A percentile compares a stretch with the other conserved stretches of the same genome.
phyloP scores from a whole-genome alignment of 805 yeast species.

The Zygosaccharomyces bailii region DNA sequence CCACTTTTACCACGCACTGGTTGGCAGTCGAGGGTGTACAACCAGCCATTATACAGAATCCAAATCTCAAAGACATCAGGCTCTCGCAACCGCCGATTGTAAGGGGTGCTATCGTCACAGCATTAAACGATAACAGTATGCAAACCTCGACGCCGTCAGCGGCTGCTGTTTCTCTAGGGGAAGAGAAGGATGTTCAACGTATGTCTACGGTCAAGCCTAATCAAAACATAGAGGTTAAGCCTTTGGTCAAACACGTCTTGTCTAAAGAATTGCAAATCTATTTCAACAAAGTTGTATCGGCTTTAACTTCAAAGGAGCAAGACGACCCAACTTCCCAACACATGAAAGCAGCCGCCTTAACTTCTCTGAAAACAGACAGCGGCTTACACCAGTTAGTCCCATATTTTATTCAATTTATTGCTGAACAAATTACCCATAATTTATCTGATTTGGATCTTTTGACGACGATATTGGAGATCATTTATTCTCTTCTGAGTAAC shows the following conservation, averaged over 20 bases:
- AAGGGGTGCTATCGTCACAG: conserved; percentile 77
- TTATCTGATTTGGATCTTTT: conserved; percentile 66
- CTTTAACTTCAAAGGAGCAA: conserved; percentile 57
- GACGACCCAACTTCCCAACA: conserved; percentile 37
- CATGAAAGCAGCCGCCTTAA: conserved; percentile 74
- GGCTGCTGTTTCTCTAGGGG: conserved; percentile 16
- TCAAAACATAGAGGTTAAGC: conserved; percentile 63
- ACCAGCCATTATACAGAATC: conserved; percentile 96
- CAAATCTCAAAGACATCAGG: conserved; percentile 70
- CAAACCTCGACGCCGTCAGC: conserved; percentile 31
- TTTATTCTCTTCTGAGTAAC: conserved; percentile 79
- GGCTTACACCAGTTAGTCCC: conserved; percentile 97
- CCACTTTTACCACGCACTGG: conserved; percentile 96
- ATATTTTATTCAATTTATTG: conserved; percentile 90
- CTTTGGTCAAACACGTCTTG: conserved; percentile 89
- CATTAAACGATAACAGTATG: conserved; percentile 49
- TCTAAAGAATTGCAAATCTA: conserved; percentile 92
- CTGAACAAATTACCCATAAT: conserved; percentile 90
- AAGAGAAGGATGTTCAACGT: conserved; percentile 24
- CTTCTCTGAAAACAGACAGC: conserved; percentile 83
- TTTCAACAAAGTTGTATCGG: conserved; percentile 84
- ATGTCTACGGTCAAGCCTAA: conserved; percentile 39
- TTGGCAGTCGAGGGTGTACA: conserved; percentile 98
- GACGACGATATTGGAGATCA: conserved; percentile 82
- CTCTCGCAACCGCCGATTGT: conserved; percentile 64